Base-by-base conservation (phyloP, 441 rosid genomes). In the Pelargonium citronellum region DNA sequence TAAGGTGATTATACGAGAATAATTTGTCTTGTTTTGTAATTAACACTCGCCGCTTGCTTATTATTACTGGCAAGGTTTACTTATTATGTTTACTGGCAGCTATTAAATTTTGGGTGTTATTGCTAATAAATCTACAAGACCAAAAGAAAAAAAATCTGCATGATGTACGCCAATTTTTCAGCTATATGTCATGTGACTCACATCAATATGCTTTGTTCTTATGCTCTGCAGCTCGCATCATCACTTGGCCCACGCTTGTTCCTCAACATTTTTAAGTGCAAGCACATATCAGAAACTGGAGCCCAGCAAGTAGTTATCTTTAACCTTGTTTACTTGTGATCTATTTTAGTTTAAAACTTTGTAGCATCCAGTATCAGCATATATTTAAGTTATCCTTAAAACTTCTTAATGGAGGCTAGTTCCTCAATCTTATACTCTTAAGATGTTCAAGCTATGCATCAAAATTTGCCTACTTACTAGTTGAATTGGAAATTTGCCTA, bases 281-380 rank as follows among this genome's bases (percentile, higher is more conserved):
- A 86, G 78, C 93, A 92, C 64, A 85, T 95, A 82, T 95, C 99
- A 63, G 98, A 95, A 79, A 92, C 99, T 73, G 99, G 98, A 84
- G 98, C 99, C 67, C 97, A 95, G 77, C 98, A 95, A 80, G 99
- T 92, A 72, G 16, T 73, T 63, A 71, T 34, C 60, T 27, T 69
- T 69, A 72, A 66, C 37, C 49, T 60, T 34, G 57, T 34, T 46
- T 30, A 4, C 60, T 61, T 22, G 37, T 12, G 37, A 4, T 61
- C 2, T 61, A 61, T 11, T 10, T 15, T 10, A 61, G 15, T 61
- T 2, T 61, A 19, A 20, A 20, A 3, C 2, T 13, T 1, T n/a
- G 13, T 2, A 12, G 22, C 20, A 53, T 15, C 20, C 30, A 24
- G 30, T 24, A 24, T 24, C 1, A 24, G 30, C 30, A 24, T 24